Conservation (phyloP, 176 grass and related monocot species). For the Lolium rigidum region DNA sequence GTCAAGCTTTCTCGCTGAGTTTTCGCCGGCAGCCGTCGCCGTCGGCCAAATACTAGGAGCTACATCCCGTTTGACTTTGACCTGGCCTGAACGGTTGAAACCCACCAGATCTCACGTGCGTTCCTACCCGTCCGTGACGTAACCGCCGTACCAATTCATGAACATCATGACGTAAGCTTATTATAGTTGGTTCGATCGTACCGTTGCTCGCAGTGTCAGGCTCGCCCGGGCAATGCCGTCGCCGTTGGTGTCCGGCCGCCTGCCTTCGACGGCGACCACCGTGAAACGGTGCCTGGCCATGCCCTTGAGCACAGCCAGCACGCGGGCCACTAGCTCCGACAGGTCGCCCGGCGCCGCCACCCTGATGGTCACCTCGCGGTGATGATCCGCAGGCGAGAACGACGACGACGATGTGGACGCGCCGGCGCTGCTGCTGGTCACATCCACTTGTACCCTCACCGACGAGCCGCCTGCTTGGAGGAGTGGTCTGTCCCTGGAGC, state of each 20-base stretch:
- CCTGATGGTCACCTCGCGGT: conserved; percentile 37
- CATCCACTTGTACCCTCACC: conserved; percentile 46
- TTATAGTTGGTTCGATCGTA: conserved; percentile 14
- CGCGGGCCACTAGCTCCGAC: conserved; percentile 46
- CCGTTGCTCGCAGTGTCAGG: conserved; percentile 47
- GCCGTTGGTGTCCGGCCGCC: neutral
- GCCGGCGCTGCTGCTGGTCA: neutral
- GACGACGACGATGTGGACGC: conserved; percentile 8
- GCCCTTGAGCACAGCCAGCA: conserved; percentile 47
- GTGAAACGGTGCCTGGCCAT: conserved; percentile 20
- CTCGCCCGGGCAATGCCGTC: conserved; percentile 26
- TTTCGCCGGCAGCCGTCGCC: neutral
- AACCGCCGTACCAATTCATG: neutral
- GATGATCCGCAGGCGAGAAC: neutral
- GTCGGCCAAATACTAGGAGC: neutral
- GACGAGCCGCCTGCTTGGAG: conserved; percentile 15
- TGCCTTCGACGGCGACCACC: conserved; percentile 39
- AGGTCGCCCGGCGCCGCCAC: conserved; percentile 50
- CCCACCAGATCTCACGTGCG: conserved; percentile 16
- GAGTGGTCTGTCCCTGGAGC: neutral
- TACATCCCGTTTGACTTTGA: conserved; percentile 37
- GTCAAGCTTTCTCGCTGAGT: conserved; percentile 13
- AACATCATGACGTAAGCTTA: neutral
- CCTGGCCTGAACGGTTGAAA: neutral
- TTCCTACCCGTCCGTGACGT: neutral